Evolutionary conservation across 345 rosid genomes (phyloP).

Genomic region (Trapa bicornis): DNA sequence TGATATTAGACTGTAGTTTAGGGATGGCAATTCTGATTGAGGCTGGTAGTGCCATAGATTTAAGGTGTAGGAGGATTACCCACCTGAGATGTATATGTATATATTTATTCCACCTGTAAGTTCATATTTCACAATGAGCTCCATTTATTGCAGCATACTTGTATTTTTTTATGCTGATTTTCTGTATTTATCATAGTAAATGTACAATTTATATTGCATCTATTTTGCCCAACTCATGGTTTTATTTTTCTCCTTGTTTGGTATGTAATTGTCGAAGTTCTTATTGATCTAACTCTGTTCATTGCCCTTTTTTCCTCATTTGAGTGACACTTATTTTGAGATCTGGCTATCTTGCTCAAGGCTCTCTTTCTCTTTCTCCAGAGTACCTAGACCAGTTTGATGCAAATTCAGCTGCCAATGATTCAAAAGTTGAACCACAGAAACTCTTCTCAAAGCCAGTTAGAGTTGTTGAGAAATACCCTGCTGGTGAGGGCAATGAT

Average conservation of each 20-base stretch:
- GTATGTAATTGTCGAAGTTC: not conserved
- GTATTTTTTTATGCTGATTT: not conserved
- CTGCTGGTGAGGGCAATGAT: conserved; percentile 73
- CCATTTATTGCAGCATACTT: not conserved
- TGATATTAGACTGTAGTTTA: not conserved
- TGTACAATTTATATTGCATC: not conserved
- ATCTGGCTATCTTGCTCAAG: not conserved
- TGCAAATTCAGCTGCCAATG: conserved; percentile 51
- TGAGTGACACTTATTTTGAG: not conserved
- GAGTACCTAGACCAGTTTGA: conserved; percentile 77
- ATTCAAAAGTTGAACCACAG: conserved; percentile 47
- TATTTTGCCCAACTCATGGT: not conserved
- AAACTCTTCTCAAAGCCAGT: conserved; percentile 60
- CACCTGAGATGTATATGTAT: not conserved
- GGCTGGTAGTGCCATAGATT: not conserved
- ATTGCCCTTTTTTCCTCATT: not conserved
- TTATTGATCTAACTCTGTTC: not conserved
- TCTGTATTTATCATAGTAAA: not conserved
- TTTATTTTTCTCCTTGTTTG: not conserved
- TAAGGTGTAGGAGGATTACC: not conserved
- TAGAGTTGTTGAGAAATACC: conserved; percentile 74
- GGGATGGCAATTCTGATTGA: not conserved
- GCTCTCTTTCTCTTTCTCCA: conserved; percentile 13
- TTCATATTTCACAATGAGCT: not conserved
- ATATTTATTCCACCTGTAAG: not conserved